A percentile compares a stretch with the other conserved stretches of the same genome.
phyloP scores from a whole-genome alignment of 2,329 filamentous ascomycete species.

The Claviceps capensis region DNA sequence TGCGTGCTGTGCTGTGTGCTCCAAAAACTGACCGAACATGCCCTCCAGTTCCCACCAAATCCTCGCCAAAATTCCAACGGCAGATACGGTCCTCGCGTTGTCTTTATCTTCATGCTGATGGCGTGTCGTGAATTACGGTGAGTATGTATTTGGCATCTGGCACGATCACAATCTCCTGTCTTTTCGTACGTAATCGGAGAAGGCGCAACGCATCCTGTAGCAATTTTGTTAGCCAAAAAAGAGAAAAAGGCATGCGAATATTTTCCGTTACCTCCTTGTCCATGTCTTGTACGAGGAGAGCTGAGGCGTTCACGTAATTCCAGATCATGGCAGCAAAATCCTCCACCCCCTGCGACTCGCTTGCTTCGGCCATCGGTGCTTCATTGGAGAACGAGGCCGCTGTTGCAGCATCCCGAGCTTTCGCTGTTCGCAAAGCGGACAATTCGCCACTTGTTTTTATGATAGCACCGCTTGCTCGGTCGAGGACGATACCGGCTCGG shows the following conservation, averaged over 20 bases:
- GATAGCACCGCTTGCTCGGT: constrained; percentile 57
- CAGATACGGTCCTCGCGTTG: not conserved
- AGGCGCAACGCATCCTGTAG: constrained; percentile 61
- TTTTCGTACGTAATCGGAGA: constrained; percentile 65
- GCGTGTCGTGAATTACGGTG: constrained; percentile 71
- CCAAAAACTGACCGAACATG: not conserved
- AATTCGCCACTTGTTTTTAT: constrained; percentile 61
- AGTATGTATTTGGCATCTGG: constrained; percentile 68
- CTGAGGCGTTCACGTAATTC: constrained; percentile 58
- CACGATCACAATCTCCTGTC: constrained; percentile 73
- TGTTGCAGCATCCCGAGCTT: constrained; percentile 21
- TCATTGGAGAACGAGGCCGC: constrained; percentile 34
- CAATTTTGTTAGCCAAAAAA: constrained; percentile 10
- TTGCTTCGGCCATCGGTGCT: constrained; percentile 26
- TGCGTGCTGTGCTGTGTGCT: not conserved
- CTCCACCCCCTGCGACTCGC: constrained; percentile 46
- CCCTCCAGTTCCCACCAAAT: not conserved
- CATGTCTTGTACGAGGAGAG: constrained; percentile 55
- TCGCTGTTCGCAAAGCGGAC: constrained; percentile 35
- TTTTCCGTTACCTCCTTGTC: constrained; percentile 46
- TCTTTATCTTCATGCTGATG: constrained; percentile 37
- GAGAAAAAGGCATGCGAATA: not conserved
- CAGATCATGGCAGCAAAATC: constrained; percentile 66
- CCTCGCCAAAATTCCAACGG: not conserved
- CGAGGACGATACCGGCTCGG: constrained; percentile 62